Base-by-base conservation (phyloP, 768 basidiomycete genomes). In the Scleroderma citrinum region DNA sequence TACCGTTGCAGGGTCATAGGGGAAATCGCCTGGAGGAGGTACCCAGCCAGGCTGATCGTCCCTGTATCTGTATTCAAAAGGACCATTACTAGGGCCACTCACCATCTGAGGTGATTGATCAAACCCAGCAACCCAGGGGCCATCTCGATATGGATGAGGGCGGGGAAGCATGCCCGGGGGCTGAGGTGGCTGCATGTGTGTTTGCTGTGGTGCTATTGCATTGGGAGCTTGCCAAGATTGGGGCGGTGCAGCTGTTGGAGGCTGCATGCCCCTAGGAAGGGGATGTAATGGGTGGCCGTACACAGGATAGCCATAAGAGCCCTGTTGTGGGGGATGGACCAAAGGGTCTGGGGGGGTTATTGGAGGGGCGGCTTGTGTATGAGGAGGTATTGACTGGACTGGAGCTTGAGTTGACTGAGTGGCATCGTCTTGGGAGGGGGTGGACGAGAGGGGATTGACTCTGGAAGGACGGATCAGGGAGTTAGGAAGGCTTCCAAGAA, bases 161-260 rank as follows among this genome's bases (percentile, higher is more conserved):
- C 76, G 75, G 41, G 73, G 73, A 21, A 77, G 68, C 55, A 77
- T 71, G 5, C 71, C 71, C 1, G 72, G 69, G 5, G 73, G 68
- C 13, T 74, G 71, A 12, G 75, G 69, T 49, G 72, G 71, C 5
- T 80, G 63, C 55, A 81, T 69, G 47, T 77, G 85, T 0, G 82
- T 78, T 55, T 85, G 84, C 46, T 82, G 76, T 7, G 85, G 83
- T 0, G 80, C 76, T 35, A 87, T 82, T 20, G 73, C 75, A 37
- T 71, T 74, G 5, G 81, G 66, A 7, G 75, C 72, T 57, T 84
- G 83, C 84, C 86, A 86, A 16, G 81, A 71, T 51, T 80, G 83
- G 5, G 81, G 76, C 7, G 79, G 74, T 3, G 72, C 74, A 24
- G 76, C 65, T 13, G 76, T 64, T 13, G 75, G 65, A 8, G 72